Base-by-base conservation (phyloP, 768 basidiomycete species). In the Russula griseocarnosa region DNA sequence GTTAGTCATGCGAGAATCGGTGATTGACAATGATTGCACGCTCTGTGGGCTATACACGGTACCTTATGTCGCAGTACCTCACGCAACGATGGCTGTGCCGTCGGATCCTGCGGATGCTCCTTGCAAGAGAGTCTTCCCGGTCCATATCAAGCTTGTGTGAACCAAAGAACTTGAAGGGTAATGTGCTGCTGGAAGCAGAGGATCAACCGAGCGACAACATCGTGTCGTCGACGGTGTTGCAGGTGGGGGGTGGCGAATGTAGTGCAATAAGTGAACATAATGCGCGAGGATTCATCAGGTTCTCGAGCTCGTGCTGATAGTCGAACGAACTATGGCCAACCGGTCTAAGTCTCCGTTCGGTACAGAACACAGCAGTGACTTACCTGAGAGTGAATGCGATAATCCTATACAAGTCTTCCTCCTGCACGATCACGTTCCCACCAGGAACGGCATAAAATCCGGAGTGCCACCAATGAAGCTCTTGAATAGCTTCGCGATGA, bases 301-400 rank as follows among this genome's bases (percentile, higher is more conserved):
- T 71, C 16, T 69, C 67, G 7, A 80, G 68, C 61, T 79, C 79
- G 24, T 69, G 70, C 14, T 79, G 77, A 69, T 88, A 91, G 62
- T 88, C 87, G 2, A 74, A 47, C 0, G 87, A 83, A 66, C 87
- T 89, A 68, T 44, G 52, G 24, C 20, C 49, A 61, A 38, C 58
- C 55, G 30, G 70, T 53, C 24, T 56, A 52, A 3, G 30, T 30
- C 36, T 50, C n/a, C 18, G 18, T n/a, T 36, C 47, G 51, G 40
- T 16, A 63, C 10, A 53, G 20, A 32, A 22, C 10, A 7, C 24
- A 24, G 22, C n/a, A 34, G 36, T 26, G 38, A 71, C 76, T 22
- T 65, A 87, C 86, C 86, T 86, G 55, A 90, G 73, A 9, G 87
- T 88, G 73, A 86, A 89, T 8, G 88, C 85, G 67, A 90, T 89